These are phyloP conservation scores for Solanum lycopersicoides DNA, from an alignment of 257 asterid genomes.

Conservation along the genomic window DNA sequence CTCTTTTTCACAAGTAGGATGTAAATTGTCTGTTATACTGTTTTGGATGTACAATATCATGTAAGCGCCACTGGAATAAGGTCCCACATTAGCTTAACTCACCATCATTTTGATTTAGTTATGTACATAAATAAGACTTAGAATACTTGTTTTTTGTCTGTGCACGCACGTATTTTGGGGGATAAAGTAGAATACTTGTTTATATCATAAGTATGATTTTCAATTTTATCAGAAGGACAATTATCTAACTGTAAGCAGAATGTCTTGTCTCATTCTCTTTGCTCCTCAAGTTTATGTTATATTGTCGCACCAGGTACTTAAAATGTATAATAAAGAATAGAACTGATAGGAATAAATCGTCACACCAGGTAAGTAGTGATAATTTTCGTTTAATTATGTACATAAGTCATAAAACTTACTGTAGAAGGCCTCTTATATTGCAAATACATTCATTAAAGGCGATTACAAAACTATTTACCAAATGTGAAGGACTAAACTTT, in stretches of 20 bases:
- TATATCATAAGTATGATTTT: background rate
- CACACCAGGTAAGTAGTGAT: background rate
- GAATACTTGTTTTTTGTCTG: background rate
- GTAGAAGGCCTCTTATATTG: background rate
- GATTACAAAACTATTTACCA: background rate
- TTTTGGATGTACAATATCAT: background rate
- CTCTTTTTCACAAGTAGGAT: background rate
- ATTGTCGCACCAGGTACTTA: background rate
- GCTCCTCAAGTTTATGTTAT: background rate
- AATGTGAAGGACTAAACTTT: background rate
- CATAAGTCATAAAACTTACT: background rate
- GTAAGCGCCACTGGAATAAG: background rate
- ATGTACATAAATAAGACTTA: background rate
- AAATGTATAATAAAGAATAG: slow-evolving; percentile 49
- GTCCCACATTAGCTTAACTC: background rate
- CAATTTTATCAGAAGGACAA: background rate
- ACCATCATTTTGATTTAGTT: background rate
- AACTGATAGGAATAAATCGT: slow-evolving; percentile 38
- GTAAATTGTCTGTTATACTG: background rate
- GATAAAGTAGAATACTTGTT: background rate
- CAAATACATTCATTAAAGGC: background rate
- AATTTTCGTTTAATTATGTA: background rate
- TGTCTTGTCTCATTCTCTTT: background rate
- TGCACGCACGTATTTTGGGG: background rate
- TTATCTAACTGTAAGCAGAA: background rate